Base-by-base conservation (phyloP, 2,329 filamentous ascomycete species). In the Volutella citrinella region DNA sequence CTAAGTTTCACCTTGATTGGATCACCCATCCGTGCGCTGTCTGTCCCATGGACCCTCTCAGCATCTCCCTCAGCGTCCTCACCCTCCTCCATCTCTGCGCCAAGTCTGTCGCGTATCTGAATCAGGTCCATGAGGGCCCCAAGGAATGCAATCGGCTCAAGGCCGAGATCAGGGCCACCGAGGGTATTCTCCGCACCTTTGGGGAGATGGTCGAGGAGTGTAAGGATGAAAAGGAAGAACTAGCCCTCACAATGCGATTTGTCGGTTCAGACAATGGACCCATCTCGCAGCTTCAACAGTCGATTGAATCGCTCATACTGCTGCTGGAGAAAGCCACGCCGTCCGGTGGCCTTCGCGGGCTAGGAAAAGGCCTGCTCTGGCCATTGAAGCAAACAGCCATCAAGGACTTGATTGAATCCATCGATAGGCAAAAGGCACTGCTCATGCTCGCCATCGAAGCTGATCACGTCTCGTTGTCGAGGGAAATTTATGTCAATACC, bases 111-210 rank as follows among this genome's bases (percentile, higher is more conserved):
- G 18, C 6, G 6, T 27, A 27, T n/a, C 13, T 27, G 6, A 27
- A 27, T 12, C 25, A 27, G 25, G 25, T 27, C 14, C 25, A 16
- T 16, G 25, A 27, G 25, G 14, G 25, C 18, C 25, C 25, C 10
- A 27, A 16, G 18, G 25, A 27, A 27, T 27, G 25, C 25, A 16
- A 10, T 27, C 25, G 25, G 6, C 25, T 27, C 25, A 27, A 27
- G 18, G 25, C 25, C 10, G 25, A 27, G 18, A 12, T 27, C n/a
- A 27, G 25, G 18, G 16, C 25, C 7, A 27, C 25, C 13, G 25
- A 27, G 13, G 25, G 25, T 16, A 16, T 27, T 27, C 14, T 27
- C 10, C 25, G 25, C 13, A 27, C 25, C 6, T 16, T 27, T n/a
- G 16, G 25, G 25, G 25, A 27, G n/a, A 27, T n/a, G 7, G 25